Evolutionary conservation across 495 filamentous ascomycete species (phyloP), one percentile per base, ranked within the genome.

Genomic region (Chaetomium tenue): DNA sequence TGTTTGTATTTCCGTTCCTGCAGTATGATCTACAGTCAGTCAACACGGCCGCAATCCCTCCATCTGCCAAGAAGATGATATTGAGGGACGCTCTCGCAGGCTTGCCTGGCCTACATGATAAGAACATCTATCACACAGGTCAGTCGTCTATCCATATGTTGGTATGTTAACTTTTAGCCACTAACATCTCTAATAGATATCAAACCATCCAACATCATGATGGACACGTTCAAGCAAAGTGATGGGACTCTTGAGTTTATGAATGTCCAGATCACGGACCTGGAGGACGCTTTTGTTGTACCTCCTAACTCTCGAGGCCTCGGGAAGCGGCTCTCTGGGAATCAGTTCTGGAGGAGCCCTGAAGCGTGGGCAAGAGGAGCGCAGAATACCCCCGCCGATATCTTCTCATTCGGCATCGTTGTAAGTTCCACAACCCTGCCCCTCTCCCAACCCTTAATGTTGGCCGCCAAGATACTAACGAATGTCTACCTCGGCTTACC

Each of bases 311-410:
- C 58, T 42, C 47, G 7, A 5, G 58, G 58, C 47, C 58, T 61
- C 30, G 47, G 47, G 18, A 61, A 61, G 20, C 47, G 28, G 26
- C 58, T 61, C 58, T 40, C 58, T 2, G 58, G 58, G 20, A 61
- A 61, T 47, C 47, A 61, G 47, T 61, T 61, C 30, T 61, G 30
- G 58, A 51, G 58, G 47, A 61, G 58, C 47, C 58, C 58, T 44
- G 58, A 61, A 61, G 58, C 58, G 22, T 61, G 58, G 58, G 58
- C 58, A 42, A 52, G 58, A 52, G 46, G 13, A 26, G 58, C 22
- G 20, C 33, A 61, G 30, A n/a, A 61, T 40, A 61, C 58, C 58
- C 58, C 58, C 25, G 28, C 58, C 47, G 47, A 61, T 47, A 61
- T 61, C 30, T 61, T 61, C 47, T 61, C 58, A 18, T 61, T 61